These are phyloP conservation scores for Mycena metata DNA, from an alignment of 768 basidiomycete genomes.

Conservation along the genomic window DNA sequence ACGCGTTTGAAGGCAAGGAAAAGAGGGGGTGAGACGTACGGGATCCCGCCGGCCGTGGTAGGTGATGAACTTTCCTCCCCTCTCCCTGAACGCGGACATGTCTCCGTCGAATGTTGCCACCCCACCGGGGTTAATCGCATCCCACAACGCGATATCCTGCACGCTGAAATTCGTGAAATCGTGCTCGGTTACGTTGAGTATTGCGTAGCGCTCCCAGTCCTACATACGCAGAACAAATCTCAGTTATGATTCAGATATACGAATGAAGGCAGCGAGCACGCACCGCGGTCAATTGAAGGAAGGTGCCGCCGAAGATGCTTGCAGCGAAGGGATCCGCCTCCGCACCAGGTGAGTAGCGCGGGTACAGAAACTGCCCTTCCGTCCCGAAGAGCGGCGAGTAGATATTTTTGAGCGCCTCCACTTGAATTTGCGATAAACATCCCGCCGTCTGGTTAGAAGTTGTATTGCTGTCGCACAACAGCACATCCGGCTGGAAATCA, in stretches of 20 bases:
- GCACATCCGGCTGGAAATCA: no score
- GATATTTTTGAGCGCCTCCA: slow-evolving; percentile 34
- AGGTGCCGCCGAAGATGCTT: no score
- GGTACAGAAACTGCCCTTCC: slow-evolving; percentile 34
- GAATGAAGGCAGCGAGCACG: slow-evolving; percentile 3
- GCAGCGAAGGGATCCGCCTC: slow-evolving; percentile 19
- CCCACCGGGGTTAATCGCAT: slow-evolving; percentile 7
- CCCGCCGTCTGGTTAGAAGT: background rate
- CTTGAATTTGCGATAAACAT: slow-evolving; percentile 40
- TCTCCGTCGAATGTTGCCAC: slow-evolving; percentile 15
- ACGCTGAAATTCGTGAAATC: slow-evolving; percentile 3
- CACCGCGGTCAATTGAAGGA: slow-evolving; percentile 3
- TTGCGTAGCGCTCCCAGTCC: slow-evolving; percentile 15
- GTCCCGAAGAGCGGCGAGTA: slow-evolving; percentile 36
- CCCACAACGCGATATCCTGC: background rate
- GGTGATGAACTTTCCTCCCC: slow-evolving; percentile 42
- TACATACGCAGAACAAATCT: slow-evolving; percentile 14
- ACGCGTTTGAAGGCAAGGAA: background rate
- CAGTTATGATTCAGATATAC: background rate
- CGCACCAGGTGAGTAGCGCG: slow-evolving; percentile 38
- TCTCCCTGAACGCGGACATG: slow-evolving; percentile 18
- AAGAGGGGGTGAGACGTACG: slow-evolving; percentile 4
- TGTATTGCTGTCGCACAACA: slow-evolving; percentile 5
- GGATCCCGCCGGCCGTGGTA: slow-evolving; percentile 41
- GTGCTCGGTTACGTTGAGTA: slow-evolving; percentile 2